Percentiles rank a stretch among this genome's conserved stretches.
These are phyloP conservation scores for Zygotorulaspora mrakii DNA, from an alignment of 1,139 yeast species.

Conservation along the genomic window DNA sequence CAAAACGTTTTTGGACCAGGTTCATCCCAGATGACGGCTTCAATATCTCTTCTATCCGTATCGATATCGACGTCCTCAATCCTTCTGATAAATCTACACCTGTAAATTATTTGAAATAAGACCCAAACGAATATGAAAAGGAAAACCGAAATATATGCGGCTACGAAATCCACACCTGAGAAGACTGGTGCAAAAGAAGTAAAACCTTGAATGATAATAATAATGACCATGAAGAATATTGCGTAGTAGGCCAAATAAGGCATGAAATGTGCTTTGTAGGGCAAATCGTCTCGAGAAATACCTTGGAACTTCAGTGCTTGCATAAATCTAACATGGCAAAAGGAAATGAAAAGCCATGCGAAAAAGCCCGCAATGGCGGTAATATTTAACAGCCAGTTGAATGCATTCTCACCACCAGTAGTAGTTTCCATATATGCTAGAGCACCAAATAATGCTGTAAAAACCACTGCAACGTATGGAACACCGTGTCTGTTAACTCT, in stretches of 20 bases:
- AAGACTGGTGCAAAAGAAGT: conserved; percentile 41
- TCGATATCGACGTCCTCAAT: conserved; percentile 59
- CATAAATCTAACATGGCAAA: conserved; percentile 67
- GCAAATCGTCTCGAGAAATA: conserved; percentile 60
- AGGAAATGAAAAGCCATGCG: conserved; percentile 67
- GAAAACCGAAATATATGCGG: conserved; percentile 62
- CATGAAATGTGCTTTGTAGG: conserved; percentile 63
- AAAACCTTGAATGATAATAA: conserved; percentile 69
- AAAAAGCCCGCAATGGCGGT: conserved; percentile 74
- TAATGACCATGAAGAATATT: conserved; percentile 45
- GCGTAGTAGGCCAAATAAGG: conserved; percentile 62
- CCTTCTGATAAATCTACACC: conserved; percentile 42
- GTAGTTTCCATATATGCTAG: conserved; percentile 65
- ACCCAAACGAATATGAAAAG: conserved; percentile 52
- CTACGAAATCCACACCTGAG: conserved; percentile 54
- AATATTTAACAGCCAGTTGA: conserved; percentile 79
- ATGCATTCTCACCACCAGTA: conserved; percentile 60
- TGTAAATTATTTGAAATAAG: conserved; percentile 48
- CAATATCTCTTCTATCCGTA: conserved; percentile 56
- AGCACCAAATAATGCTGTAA: conserved; percentile 59
- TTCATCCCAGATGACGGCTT: conserved; percentile 51
- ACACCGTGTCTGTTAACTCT: conserved; percentile 60
- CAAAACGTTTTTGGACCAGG: conserved; percentile 47
- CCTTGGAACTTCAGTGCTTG: conserved; percentile 54
- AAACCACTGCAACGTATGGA: conserved; percentile 56